Conservation (phyloP, 345 rosid genomes). For the Citrus mangshanensis region DNA sequence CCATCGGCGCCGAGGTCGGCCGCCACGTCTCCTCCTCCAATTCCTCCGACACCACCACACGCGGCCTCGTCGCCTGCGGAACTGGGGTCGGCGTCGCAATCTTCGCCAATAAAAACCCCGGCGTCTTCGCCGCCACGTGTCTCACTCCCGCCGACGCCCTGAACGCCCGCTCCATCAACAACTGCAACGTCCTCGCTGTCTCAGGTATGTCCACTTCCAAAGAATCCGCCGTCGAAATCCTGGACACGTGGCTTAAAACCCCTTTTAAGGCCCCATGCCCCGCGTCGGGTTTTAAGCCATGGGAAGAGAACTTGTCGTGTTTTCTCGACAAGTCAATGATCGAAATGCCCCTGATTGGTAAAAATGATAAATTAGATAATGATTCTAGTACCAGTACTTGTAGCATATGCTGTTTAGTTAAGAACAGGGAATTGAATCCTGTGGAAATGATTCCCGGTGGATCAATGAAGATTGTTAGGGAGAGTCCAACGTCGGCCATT, state of each 20-base stretch:
- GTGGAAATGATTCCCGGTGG: conserved; percentile 80
- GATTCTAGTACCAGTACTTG: conserved; percentile 25
- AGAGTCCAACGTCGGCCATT: conserved; percentile 78
- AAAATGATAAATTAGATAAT: background rate
- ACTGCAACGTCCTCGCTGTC: conserved; percentile 75
- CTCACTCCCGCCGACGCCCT: conserved; percentile 59
- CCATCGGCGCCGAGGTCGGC: conserved; percentile 79
- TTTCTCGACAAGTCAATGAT: conserved; percentile 53
- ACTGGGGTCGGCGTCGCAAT: conserved; percentile 83
- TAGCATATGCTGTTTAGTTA: conserved; percentile 57
- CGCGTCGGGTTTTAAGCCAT: conserved; percentile 52
- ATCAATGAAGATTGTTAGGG: conserved; percentile 86
- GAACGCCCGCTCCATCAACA: conserved; percentile 74
- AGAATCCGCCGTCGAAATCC: conserved; percentile 60
- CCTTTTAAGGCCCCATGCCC: conserved; percentile 81
- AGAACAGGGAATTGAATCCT: conserved; percentile 54
- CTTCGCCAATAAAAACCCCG: conserved; percentile 88
- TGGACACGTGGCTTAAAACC: conserved; percentile 63
- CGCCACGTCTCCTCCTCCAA: conserved; percentile 59
- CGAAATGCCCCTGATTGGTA: conserved; percentile 57
- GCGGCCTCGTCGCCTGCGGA: conserved; percentile 77
- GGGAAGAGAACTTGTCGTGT: conserved; percentile 50
- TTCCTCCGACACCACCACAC: conserved; percentile 29
- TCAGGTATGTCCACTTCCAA: conserved; percentile 57
- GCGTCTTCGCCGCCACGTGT: conserved; percentile 78